Evolutionary conservation across 2,329 filamentous ascomycete species (phyloP).

Genomic region (Fusarium transvaalense): DNA sequence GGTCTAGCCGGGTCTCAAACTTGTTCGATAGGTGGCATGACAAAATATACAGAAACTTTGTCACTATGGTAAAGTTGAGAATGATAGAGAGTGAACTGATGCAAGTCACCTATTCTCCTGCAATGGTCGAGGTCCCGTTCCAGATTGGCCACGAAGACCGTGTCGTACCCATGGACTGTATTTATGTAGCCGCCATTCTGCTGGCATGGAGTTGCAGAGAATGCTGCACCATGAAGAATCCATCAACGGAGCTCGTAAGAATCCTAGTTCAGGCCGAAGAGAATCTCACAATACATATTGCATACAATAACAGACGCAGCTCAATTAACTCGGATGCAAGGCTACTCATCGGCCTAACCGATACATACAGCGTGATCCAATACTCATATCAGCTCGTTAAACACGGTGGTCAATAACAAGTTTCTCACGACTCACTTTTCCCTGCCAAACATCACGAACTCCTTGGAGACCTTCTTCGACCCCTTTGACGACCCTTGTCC

Average conservation of each 20-base stretch:
- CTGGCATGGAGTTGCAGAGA: no score
- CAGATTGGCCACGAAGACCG: not conserved
- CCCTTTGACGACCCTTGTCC: not conserved
- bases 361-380: no score
- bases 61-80: not conserved
- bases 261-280: no score
- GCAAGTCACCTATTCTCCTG: no score
- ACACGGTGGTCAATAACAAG: not conserved
- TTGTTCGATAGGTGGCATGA: not conserved
- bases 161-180: not conserved
- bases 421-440: conserved; percentile 11
- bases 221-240: no score
- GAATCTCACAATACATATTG: no score
- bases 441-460: conserved; percentile 8
- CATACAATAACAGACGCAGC: no score
- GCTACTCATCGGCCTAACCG: not conserved
- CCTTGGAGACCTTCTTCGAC: conserved; percentile 18
- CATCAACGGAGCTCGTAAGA: no score
- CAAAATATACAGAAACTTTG: not conserved
- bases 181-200: not conserved
- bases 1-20: not conserved
- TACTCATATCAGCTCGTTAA: not conserved
- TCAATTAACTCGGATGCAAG: no score
- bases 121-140: not conserved
- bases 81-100: not conserved